phyloP scores from a whole-genome alignment of 768 basidiomycete genomes.

The Agaricus sinodeliciosus region DNA sequence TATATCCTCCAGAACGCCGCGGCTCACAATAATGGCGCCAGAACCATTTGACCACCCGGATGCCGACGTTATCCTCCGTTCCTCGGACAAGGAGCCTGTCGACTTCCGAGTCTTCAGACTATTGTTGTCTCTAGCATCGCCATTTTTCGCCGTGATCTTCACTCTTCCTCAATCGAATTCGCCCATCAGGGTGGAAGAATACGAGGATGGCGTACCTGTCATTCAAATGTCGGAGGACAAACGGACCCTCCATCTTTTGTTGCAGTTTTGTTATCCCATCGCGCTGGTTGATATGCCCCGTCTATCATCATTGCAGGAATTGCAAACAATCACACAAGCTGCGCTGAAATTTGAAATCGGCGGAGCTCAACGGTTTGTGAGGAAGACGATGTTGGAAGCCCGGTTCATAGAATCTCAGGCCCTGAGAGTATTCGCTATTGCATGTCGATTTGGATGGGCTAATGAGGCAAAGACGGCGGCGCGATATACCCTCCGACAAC shows the following conservation, averaged over 20 bases:
- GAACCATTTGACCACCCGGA: conserved; percentile 41
- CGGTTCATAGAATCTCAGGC: conserved; percentile 31
- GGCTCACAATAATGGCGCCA: conserved; percentile 6
- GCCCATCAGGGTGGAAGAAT: conserved; percentile 16
- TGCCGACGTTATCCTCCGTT: conserved; percentile 49
- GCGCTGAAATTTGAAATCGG: conserved; percentile 48
- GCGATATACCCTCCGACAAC: conserved; percentile 25
- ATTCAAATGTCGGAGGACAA: conserved; percentile 43
- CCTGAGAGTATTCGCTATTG: conserved; percentile 36
- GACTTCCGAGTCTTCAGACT: conserved; percentile 50
- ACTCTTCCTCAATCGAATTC: conserved; percentile 40
- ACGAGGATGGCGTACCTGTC: conserved; percentile 29
- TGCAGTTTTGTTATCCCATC: conserved; percentile 44
- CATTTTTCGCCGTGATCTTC: conserved; percentile 53
- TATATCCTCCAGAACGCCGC: conserved; percentile 8
- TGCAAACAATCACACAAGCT: conserved; percentile 36
- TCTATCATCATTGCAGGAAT: conserved; percentile 31
- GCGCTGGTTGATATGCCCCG: conserved; percentile 25
- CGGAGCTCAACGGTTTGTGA: conserved; percentile 28
- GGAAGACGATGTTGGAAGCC: conserved; percentile 22
- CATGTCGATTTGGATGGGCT: conserved; percentile 32
- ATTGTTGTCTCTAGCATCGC: conserved; percentile 48
- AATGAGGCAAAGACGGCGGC: conserved; percentile 28
- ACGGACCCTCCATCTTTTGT: conserved; percentile 31
- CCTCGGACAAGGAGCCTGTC: conserved; percentile 38